Base-by-base conservation (phyloP, 768 basidiomycete genomes). In the Dacryopinax spathularia region DNA sequence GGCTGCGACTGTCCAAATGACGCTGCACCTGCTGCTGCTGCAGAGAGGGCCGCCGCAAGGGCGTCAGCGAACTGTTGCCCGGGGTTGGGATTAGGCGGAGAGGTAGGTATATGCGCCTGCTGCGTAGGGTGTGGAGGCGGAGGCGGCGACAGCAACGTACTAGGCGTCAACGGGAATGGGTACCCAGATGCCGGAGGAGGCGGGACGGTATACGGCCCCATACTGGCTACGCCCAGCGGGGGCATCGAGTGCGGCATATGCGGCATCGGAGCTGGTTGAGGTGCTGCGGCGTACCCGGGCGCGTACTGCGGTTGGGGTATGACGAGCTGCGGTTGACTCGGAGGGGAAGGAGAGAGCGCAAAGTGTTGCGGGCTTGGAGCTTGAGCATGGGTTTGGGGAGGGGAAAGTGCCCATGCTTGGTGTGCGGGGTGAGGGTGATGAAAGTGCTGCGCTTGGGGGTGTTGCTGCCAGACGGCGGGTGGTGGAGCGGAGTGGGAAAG, bases 221-320 rank as follows among this genome's bases (percentile, higher is more conserved):
- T 7, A 9, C 13, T 22, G 43, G 13, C 43, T 15, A 56, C 20
- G 29, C 13, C 48, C 18, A 6, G 5, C 25, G 48, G 48, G 22
- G 10, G 48, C 22, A 44, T 13, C 12, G 43, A 44, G 22, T 44
- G 22, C 43, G 13, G 43, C 22, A 27, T 9, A 9, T 56, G 48
- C 39, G 16, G 39, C 39, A 41, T n/a, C n/a, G n/a, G n/a, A n/a
- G n/a, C n/a, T n/a, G n/a, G 39, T 22, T 6, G 39, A 6, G 39
- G 18, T 22, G 29, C 29, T 4, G 48, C 13, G 3, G 22, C 25
- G 48, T 56, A 56, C 3, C 48, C 48, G 5, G 48, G 13, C 6
- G 48, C 25, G 25, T 56, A 56, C 48, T 56, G 48, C 48, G 48
- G 48, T 29, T 56, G 48, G 48, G 48, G 48, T 22, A 56, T 18